Base-by-base conservation (phyloP, 2,329 filamentous ascomycete species). In the Penicillium brasilianum region DNA sequence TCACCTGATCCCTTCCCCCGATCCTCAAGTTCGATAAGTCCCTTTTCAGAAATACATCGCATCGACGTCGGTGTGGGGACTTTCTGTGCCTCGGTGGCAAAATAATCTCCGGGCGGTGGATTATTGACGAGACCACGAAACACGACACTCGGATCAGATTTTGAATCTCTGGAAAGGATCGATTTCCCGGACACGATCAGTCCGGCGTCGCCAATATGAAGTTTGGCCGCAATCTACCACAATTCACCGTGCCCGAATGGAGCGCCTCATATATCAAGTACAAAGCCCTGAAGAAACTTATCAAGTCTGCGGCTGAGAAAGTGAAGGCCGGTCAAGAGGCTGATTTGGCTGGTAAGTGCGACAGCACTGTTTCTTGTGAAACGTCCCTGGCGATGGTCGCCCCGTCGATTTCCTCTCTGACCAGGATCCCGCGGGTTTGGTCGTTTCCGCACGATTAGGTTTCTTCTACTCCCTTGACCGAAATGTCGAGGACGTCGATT, bases 381-480 rank as follows among this genome's bases (percentile, higher is more conserved):
- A 20, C 44, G 9, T 36, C n/a, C 48, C 49, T 43, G 54, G 50
- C 44, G 58, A 4, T n/a, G 8, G 4, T 30, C 9, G 9, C 48
- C n/a, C 52, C 55, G 54, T 57, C 8, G 54, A 59, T 66, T 60
- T 49, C 55, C 55, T 50, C 65, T 69, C 62, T 69, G 69, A 63
- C 67, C 65, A 57, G 28, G 66, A 64, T 68, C 63, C 65, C 71
- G 71, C 43, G 50, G 43, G 56, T 58, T 55, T 43, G 57, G 37
- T 60, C 30, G 49, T 2, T 37, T 58, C 28, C 28, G 16, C 3
- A n/a, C 25, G 28, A 59, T 58, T 82, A 97, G 95, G 93, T 78
- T 97, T 99, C 84, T 97, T 97, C 82, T 97, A 94, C 78, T 91
- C 90, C 66, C 88, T 99, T 76, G 95, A 99, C 76, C 91, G 95